Base-by-base conservation (phyloP, 345 rosid genomes). In the Populus simonii region DNA sequence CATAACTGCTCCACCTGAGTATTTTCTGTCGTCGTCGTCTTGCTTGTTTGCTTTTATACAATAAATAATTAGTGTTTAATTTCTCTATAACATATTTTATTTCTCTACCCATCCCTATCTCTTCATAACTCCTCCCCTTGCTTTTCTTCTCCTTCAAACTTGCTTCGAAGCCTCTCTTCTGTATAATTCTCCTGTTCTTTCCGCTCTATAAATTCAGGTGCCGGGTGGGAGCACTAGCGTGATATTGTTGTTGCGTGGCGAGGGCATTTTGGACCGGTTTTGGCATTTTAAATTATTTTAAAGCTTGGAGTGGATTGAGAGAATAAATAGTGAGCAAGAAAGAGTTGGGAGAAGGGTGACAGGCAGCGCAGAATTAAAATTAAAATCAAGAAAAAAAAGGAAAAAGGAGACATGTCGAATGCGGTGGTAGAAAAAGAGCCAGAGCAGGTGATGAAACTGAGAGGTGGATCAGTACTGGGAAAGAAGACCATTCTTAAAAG, bases 381-480 rank as follows among this genome's bases (percentile, higher is more conserved):
- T 68, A 8, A 22, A 49, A 67, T 74, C 71, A 70, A 68, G 73
- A 80, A 74, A 12, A 45, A 2, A 8, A 43, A 27, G 69, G 43
- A 11, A 71, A 45, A 8, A 1, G 71, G 73, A 76, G 78, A 80
- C 67, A 92, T 90, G 97, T 89, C 97, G 17, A 38, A 25, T 70
- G 47, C 51, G 72, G 36, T 66, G 90, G 86, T 89, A 74, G 89
- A 91, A 33, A 95, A 93, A 76, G 99, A 92, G 85, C 89, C 92
- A 33, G 98, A 91, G 87, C 90, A 84, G 89, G 98, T 95, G 73
- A 90, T 95, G 97, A 95, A 89, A 88, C 80, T 86, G 74, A 88
- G 99, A 86, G 99, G 89, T 71, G 99, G 98, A 83, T 95, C 99
- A 47, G 99, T 95, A 45, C 84, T 95, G 38, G 99, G 98, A n/a